Percentiles rank a stretch among this genome's conserved stretches.
These are phyloP conservation scores for Trichosanthes cucumerina DNA, from an alignment of 306 rosid genomes.

Conservation along the genomic window DNA sequence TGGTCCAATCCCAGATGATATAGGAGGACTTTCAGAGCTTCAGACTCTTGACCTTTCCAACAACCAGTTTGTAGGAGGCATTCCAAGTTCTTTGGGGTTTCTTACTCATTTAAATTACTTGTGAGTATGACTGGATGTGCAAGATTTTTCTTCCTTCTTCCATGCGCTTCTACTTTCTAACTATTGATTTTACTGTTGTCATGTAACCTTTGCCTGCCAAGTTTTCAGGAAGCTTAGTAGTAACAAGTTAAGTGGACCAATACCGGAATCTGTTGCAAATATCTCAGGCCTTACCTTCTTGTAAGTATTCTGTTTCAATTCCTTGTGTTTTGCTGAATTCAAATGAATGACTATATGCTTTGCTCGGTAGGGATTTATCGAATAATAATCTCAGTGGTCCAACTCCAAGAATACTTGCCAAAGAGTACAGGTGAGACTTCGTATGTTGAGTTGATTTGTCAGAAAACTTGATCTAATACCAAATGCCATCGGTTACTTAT, in stretches of 20 bases:
- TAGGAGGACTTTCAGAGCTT: conserved; percentile 68
- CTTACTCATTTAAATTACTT: conserved; percentile 73
- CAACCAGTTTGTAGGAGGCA: conserved; percentile 64
- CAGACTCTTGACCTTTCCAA: conserved; percentile 80
- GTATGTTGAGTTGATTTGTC: background rate
- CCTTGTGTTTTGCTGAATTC: background rate
- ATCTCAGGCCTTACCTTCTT: conserved; percentile 70
- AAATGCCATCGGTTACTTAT: background rate
- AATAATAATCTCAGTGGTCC: conserved; percentile 91
- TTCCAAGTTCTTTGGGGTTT: conserved; percentile 70
- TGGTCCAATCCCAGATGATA: conserved; percentile 70
- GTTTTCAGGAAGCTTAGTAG: conserved; percentile 86
- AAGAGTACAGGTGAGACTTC: conserved; percentile 73
- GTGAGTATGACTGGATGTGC: conserved; percentile 53
- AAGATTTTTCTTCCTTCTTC: background rate
- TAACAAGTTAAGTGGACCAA: conserved; percentile 69
- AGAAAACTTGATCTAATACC: background rate
- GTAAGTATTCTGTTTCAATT: conserved; percentile 33
- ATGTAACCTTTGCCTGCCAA: conserved; percentile 38
- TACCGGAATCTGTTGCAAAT: conserved; percentile 74
- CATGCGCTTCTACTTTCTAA: background rate
- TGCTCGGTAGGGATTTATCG: conserved; percentile 64
- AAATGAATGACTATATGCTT: background rate
- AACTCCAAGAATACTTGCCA: conserved; percentile 74
- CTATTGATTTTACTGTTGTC: background rate